phyloP scores from a whole-genome alignment of 179 eudicot genomes.

The Sideroxylon spinosum region DNA sequence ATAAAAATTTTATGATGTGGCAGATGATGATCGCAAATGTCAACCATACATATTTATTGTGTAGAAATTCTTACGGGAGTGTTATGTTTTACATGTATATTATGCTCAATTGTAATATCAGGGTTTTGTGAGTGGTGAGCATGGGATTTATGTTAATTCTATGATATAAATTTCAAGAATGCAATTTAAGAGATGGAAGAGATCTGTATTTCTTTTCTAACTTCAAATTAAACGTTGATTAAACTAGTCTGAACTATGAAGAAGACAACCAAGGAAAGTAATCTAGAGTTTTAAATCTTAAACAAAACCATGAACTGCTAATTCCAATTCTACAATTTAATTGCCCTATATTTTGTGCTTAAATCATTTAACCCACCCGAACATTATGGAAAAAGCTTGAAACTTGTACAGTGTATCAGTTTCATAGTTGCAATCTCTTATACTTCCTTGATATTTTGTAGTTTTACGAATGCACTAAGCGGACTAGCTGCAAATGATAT shows the following conservation, averaged over 20 bases:
- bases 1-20: no score
- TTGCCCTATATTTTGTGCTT: neutral
- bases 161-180: no score
- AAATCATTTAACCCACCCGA: neutral
- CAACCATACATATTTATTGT: no score
- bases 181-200: no score
- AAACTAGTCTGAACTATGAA: slow-evolving; percentile 4
- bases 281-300: neutral
- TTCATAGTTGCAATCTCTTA: neutral
- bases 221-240: neutral
- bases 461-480: slow-evolving; percentile 71
- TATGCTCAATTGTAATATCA: no score
- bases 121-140: no score
- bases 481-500: slow-evolving; percentile 77
- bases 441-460: slow-evolving; percentile 29
- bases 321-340: neutral
- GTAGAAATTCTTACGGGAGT: no score
- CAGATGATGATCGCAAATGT: no score
- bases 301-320: neutral
- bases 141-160: no score
- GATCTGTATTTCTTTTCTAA: neutral
- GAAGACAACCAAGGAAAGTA: neutral
- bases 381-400: neutral
- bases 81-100: no score
- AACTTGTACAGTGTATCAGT: neutral